phyloP scores from a whole-genome alignment of 257 asterid genomes.

The Solanum appendiculatum region DNA sequence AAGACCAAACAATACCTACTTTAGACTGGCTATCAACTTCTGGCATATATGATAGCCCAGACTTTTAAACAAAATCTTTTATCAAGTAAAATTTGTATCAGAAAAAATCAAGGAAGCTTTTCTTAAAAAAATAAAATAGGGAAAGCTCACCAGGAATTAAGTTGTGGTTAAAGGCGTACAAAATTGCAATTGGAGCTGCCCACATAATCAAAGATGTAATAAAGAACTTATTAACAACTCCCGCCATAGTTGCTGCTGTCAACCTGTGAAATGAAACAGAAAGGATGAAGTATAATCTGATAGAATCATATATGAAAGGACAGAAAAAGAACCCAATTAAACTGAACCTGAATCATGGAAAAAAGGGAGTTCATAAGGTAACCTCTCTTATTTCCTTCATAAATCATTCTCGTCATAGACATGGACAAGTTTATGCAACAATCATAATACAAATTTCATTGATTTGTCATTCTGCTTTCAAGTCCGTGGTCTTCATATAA shows the following conservation, averaged over 20 bases:
- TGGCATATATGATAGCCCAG: neutral
- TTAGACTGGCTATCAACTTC: neutral
- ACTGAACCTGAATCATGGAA: neutral
- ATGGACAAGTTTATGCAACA: neutral
- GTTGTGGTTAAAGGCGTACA: slow-evolving; percentile 47
- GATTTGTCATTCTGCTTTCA: neutral
- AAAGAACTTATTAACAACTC: slow-evolving; percentile 56
- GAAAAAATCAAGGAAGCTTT: slow-evolving; percentile 3
- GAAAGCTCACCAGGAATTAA: slow-evolving; percentile 49
- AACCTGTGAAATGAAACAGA: slow-evolving; percentile 3
- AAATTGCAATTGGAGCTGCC: slow-evolving; percentile 50
- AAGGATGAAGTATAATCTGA: neutral
- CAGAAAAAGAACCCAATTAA: neutral
- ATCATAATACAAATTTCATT: neutral
- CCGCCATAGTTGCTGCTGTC: slow-evolving; percentile 27
- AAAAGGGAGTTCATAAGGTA: neutral
- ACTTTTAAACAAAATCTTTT: neutral
- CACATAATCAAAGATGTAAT: slow-evolving; percentile 56
- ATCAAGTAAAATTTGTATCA: neutral
- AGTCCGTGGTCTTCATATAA: neutral
- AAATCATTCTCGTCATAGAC: neutral
- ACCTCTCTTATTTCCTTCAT: neutral
- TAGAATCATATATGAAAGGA: too few species aligned
- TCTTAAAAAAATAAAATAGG: neutral
- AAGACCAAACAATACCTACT: neutral